Evolutionary conservation across 108 stramenopile genomes (phyloP), one percentile per base, ranked within the genome.

Genomic region (Discostella stelligeroides): DNA sequence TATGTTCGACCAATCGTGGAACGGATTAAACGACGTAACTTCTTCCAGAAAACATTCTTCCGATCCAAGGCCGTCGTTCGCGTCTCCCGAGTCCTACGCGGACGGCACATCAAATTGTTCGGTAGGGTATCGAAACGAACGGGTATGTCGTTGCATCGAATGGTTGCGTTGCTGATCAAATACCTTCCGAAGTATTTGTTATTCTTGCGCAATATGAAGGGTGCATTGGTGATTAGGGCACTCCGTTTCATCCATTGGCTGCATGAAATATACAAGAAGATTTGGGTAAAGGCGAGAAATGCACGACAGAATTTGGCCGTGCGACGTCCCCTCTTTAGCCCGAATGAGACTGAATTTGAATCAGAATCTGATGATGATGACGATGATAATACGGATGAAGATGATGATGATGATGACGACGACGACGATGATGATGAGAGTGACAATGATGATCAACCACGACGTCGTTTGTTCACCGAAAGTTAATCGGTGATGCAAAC

Each of bases 171-270:
- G 28, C 60, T 91, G 17, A 90, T 94, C 82, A 86, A 88, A 55
- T 94, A 94, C 69, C 65, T 91, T 50, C 92, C 92, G 5, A 94
- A 91, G 76, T 94, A 94, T 65, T 20, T 87, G 20, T 21, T 94
- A 42, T 94, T 90, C 66, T 47, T 85, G 60, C 84, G 86, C 30
- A 88, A 94, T 64, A 94, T 91, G 90, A 86, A 84, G 58, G 85
- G 83, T 9, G 88, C 88, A 5, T 17, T 94, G 46, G 82, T 78
- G 7, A 49, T 91, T 6, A 82, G 90, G 15, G 43, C 86, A 18
- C 59, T 94, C 45, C 66, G 92, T 54, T 85, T 88, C 50, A 59
- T 92, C 18, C 87, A 90, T 67, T 92, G 85, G 84, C 60, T 84
- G n/a, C 84, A 86, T 15, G 82, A 84, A 40, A 63, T 84, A 0